These are phyloP conservation scores for Teunomyces gatunensis DNA, from an alignment of 805 yeast species.

Conservation along the genomic window DNA sequence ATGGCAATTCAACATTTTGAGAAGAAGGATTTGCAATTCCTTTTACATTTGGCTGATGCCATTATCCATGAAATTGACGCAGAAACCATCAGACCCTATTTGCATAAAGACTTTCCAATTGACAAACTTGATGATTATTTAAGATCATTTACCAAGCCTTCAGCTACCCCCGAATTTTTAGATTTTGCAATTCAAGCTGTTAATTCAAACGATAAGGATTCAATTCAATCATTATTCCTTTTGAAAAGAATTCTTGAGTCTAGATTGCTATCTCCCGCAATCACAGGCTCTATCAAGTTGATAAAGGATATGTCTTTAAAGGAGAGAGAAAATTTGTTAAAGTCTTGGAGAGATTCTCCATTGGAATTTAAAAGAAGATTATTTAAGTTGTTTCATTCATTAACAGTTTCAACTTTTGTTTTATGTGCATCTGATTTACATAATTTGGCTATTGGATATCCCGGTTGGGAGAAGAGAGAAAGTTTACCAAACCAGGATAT, in stretches of 20 bases:
- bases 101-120: constrained; percentile 24
- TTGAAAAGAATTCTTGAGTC: constrained; percentile 27
- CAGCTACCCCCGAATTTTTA: constrained; percentile 26
- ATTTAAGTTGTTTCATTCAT: constrained; percentile 23
- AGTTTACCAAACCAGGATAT: constrained; percentile 20
- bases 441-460: constrained; percentile 37
- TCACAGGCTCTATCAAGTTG: constrained; percentile 34
- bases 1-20: background rate
- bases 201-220: constrained; percentile 12
- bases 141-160: constrained; percentile 22
- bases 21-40: constrained; percentile 10
- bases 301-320: constrained; percentile 33
- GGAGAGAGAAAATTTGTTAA: constrained; percentile 32
- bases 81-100: constrained; percentile 21
- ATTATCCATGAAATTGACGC: constrained; percentile 31
- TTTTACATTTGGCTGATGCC: constrained; percentile 33
- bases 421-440: constrained; percentile 31
- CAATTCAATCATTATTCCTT: constrained; percentile 25
- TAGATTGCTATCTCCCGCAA: constrained; percentile 27
- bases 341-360: constrained; percentile 42
- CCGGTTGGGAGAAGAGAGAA: constrained; percentile 30
- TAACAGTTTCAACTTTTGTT: constrained; percentile 25
- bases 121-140: constrained; percentile 31
- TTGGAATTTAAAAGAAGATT: constrained; percentile 33
- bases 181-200: constrained; percentile 14